A percentile compares a stretch with the other conserved stretches of the same genome.
Conservation (phyloP, 2,329 filamentous ascomycete species). For the Penicillium sp. region DNA sequence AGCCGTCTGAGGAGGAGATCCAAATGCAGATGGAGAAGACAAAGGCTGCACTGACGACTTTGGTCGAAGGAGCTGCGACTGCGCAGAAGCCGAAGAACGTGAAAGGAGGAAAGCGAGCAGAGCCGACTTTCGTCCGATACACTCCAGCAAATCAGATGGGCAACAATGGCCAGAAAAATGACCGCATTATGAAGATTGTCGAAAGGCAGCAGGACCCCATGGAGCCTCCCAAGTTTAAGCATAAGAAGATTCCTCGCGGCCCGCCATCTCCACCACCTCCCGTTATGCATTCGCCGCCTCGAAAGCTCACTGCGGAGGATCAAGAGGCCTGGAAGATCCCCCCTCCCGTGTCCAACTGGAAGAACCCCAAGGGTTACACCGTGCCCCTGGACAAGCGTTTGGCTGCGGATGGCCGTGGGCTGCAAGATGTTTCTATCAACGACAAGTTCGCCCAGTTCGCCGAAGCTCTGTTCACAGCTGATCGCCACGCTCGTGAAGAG, state of each 20-base stretch:
- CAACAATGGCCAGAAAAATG: slow-evolving; percentile 78
- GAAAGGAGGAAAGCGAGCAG: slow-evolving; percentile 74
- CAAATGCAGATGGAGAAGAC: slow-evolving; percentile 83
- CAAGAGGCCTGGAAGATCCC: slow-evolving; percentile 95
- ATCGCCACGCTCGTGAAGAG: slow-evolving; percentile 92
- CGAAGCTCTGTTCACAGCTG: slow-evolving; percentile 90
- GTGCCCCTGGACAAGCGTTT: slow-evolving; percentile 93
- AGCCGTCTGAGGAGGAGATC: slow-evolving; percentile 83
- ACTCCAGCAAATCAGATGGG: slow-evolving; percentile 98
- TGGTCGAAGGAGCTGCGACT: slow-evolving; percentile 83
- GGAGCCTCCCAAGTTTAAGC: slow-evolving; percentile 98
- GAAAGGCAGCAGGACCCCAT: slow-evolving; percentile 91
- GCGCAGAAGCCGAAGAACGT: slow-evolving; percentile 97
- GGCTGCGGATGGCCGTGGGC: slow-evolving; percentile 84
- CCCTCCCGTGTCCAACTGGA: slow-evolving; percentile 95
- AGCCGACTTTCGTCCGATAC: slow-evolving; percentile 92
- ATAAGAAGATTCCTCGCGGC: slow-evolving; percentile 95
- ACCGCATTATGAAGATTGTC: slow-evolving; percentile 98
- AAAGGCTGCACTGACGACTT: slow-evolving; percentile 76
- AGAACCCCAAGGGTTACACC: slow-evolving; percentile 98
- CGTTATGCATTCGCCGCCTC: slow-evolving; percentile 89
- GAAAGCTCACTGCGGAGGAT: slow-evolving; percentile 94
- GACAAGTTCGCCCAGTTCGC: slow-evolving; percentile 98
- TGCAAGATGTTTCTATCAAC: slow-evolving; percentile 95
- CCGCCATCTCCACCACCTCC: slow-evolving; percentile 91